Evolutionary conservation across 2,329 filamentous ascomycete genomes (phyloP), one percentile per base, ranked within the genome.

Genomic region (Ophiostoma australiae): DNA sequence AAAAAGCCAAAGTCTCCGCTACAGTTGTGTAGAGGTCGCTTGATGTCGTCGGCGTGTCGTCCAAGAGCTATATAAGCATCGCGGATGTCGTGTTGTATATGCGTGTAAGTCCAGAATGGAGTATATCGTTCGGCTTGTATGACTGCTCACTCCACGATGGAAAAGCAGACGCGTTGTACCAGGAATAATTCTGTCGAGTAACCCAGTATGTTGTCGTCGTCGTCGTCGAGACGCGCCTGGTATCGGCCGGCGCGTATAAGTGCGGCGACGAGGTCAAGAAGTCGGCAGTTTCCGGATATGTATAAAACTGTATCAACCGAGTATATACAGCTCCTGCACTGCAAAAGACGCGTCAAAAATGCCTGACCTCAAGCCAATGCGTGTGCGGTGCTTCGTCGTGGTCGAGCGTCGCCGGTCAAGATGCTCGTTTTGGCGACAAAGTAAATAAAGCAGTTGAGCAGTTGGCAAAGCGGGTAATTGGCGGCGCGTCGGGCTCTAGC

Each of bases 211-310:
- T 31, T 20, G 11, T 63, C 13, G 58, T 17, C 15, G 58, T 63
- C 58, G 58, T 63, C 58, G 58, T 33, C 27, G 58, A 33, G 58
- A 63, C 58, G 58, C 58, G 58, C 58, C 15, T 63, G 27, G 13
- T 63, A 33, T 63, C 58, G 58, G 58, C 58, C 58, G 27, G 27
- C 58, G 58, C 58, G 58, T 63, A 1, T 35, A 27, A 63, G 58
- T 63, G 58, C 27, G 58, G 11, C 27, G 13, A 63, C 27, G 7
- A 33, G 58, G 58, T 33, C 5, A 33, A 20, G 58, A 31, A 17
- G 27, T 33, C 23, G 11, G 27, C 27, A 10, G 58, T 20, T 13
- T 63, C 27, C 33, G 10, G 2, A 23, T 23, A 8, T 23, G 17
- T 33, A 33, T 63, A 1, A 63, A 63, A 63, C 27, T 17, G 15